Conservation (phyloP, 2,329 filamentous ascomycete species). For the Pezicula carpinea region DNA sequence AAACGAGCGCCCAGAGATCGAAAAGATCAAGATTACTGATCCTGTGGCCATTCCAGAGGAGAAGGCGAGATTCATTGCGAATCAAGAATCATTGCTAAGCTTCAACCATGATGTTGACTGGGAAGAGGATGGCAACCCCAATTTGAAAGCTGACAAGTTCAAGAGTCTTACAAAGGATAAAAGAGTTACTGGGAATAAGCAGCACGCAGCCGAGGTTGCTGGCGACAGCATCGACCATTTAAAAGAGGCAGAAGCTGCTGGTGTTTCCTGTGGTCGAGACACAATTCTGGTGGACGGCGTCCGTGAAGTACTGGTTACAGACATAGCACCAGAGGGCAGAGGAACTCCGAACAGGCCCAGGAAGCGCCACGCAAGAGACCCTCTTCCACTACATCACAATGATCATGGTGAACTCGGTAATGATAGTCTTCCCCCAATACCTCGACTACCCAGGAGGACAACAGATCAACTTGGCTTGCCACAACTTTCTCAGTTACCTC, state of each 20-base stretch:
- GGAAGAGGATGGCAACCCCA: conserved; percentile 28
- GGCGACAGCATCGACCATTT: conserved; percentile 76
- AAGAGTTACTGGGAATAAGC: conserved; percentile 53
- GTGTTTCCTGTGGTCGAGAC: conserved; percentile 62
- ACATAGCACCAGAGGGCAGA: conserved; percentile 59
- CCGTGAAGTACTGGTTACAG: conserved; percentile 67
- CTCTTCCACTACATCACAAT: conserved; percentile 10
- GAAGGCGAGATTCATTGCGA: conserved; percentile 44
- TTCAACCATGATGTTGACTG: conserved; percentile 69
- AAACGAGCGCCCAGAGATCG: not conserved
- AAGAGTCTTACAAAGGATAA: conserved; percentile 38
- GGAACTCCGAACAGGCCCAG: conserved; percentile 51
- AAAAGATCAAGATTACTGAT: not conserved
- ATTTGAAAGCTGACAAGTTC: conserved; percentile 39
- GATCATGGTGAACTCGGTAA: conserved; percentile 32
- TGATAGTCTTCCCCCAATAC: conserved; percentile 53
- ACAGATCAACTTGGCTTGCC: conserved; percentile 66
- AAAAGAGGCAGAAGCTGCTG: conserved; percentile 58
- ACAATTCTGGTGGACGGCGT: conserved; percentile 61
- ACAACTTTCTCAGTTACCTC: conserved; percentile 63
- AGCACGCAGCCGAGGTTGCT: conserved; percentile 70
- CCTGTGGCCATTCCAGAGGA: conserved; percentile 38
- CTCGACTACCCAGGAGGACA: conserved; percentile 52
- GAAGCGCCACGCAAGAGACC: conserved; percentile 32
- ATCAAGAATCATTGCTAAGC: conserved; percentile 54